Conservation (phyloP, 2,329 filamentous ascomycete genomes). For the Knufia petricola region DNA sequence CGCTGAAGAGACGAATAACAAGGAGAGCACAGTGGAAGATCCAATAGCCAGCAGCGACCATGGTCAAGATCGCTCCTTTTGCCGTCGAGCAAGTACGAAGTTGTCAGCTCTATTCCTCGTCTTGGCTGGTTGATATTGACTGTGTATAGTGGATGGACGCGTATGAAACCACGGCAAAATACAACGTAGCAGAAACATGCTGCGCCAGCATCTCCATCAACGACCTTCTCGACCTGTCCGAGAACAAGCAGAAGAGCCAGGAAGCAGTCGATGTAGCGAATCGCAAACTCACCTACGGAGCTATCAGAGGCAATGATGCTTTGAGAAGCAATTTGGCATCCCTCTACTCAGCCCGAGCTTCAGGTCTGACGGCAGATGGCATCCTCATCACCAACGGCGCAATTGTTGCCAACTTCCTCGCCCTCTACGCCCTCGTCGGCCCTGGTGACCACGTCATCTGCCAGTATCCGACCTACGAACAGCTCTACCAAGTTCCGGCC, state of each 20-base stretch:
- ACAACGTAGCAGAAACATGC: constrained; percentile 73
- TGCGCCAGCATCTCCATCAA: constrained; percentile 57
- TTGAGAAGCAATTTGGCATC: constrained; percentile 25
- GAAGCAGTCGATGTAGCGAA: constrained; percentile 15
- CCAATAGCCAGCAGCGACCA: not conserved
- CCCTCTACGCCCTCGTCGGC: constrained; percentile 62
- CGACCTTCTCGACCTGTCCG: constrained; percentile 51
- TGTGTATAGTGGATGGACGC: constrained; percentile 49
- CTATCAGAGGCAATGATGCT: constrained; percentile 22
- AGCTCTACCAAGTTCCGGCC: constrained; percentile 66
- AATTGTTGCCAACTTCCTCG: constrained; percentile 71
- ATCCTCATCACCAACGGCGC: constrained; percentile 71
- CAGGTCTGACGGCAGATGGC: constrained; percentile 43
- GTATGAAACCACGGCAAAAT: constrained; percentile 42
- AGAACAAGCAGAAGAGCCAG: constrained; percentile 26
- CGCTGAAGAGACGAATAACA: too few relatives aligned
- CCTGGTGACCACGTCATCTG: constrained; percentile 73
- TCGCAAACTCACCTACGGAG: constrained; percentile 22
- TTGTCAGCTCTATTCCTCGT: not conserved
- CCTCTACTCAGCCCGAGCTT: constrained; percentile 18
- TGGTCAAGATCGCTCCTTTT: constrained; percentile 11
- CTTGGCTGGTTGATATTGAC: not conserved
- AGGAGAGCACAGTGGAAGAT: too few relatives aligned
- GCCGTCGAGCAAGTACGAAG: constrained; percentile 10
- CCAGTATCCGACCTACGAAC: constrained; percentile 80